Evolutionary conservation across 176 grass and related monocot genomes (phyloP), one percentile per base, ranked within the genome.

Genomic region (Aegilops bicornis): DNA sequence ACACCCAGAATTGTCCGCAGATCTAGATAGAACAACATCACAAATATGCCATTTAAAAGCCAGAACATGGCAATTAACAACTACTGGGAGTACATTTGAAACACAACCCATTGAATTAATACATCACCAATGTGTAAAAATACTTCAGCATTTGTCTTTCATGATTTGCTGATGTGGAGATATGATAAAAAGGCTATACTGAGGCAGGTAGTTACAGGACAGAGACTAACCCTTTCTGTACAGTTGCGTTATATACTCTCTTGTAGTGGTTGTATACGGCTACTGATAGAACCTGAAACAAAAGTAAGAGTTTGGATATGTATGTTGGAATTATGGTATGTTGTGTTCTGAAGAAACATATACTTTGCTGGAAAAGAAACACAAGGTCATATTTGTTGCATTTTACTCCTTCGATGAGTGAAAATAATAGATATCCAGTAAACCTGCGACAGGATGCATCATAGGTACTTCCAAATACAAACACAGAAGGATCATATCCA

Each of bases 241-340:
- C 70, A 83, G 87, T 96, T 82, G 91, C 75, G 17, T 96, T 92
- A 88, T 91, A 90, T 86, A 98, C 92, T 96, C 96, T 92, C 89
- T 98, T 98, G 80, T 96, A 98, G 76, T 98, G 96, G 82, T 98
- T 98, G 88, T 98, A 93, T 80, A 98, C 96, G 76, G 96, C 93
- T 84, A 96, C 96, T 27, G 96, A 96, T 61, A 98, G 80, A 36
- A 96, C 96, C 96, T 98, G 93, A 78, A 96, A 79, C 8, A n/a
- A 69, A 62, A 65, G 14, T 14, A 22, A 82, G 37, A 73, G 43
- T 50, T 80, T 56, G 8, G 22, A 87, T 79, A 81, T 85, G 62
- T 76, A 40, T 3, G 61, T 59, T 15, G 58, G 72, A 73, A 61
- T 15, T 76, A 81, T 45, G 13, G 63, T 66, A 19, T 29, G 40